phyloP scores from a whole-genome alignment of 2,329 filamentous ascomycete species.

The Coniochaeta sp. region DNA sequence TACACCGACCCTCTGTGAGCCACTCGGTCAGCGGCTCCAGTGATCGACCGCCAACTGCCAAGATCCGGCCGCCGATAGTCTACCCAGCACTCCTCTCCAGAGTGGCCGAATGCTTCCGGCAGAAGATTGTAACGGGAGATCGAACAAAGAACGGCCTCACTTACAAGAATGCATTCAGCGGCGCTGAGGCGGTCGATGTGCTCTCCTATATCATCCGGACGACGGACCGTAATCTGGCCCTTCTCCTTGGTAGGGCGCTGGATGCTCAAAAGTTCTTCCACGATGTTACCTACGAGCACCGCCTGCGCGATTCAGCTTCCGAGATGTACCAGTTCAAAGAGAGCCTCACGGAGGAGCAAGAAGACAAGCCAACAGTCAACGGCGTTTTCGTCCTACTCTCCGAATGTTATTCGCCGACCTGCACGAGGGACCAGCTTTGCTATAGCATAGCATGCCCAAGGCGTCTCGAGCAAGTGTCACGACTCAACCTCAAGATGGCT shows the following conservation, averaged over 20 bases:
- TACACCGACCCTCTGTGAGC: slow-evolving; percentile 50
- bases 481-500: slow-evolving; percentile 78
- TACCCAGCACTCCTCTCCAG: slow-evolving; percentile 92
- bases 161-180: slow-evolving; percentile 96
- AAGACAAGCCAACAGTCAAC: slow-evolving; percentile 69
- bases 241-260: slow-evolving; percentile 82
- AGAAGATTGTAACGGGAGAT: slow-evolving; percentile 78
- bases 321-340: slow-evolving; percentile 98
- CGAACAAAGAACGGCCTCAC: slow-evolving; percentile 93
- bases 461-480: slow-evolving; percentile 86
- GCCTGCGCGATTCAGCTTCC: slow-evolving; percentile 83
- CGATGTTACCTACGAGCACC: slow-evolving; percentile 96
- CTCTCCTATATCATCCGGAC: slow-evolving; percentile 96
- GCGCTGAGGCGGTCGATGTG: slow-evolving; percentile 89
- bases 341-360: slow-evolving; percentile 76
- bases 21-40: slow-evolving; percentile 35
- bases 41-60: slow-evolving; percentile 50
- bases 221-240: slow-evolving; percentile 86
- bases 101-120: slow-evolving; percentile 85
- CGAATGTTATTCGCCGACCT: slow-evolving; percentile 97
- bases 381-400: slow-evolving; percentile 94
- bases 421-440: slow-evolving; percentile 88
- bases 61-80: slow-evolving; percentile 71
- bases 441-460: slow-evolving; percentile 97
- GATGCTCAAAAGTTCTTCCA: slow-evolving; percentile 99